Conservation (phyloP, 768 basidiomycete genomes). For the Suillus sp. region DNA sequence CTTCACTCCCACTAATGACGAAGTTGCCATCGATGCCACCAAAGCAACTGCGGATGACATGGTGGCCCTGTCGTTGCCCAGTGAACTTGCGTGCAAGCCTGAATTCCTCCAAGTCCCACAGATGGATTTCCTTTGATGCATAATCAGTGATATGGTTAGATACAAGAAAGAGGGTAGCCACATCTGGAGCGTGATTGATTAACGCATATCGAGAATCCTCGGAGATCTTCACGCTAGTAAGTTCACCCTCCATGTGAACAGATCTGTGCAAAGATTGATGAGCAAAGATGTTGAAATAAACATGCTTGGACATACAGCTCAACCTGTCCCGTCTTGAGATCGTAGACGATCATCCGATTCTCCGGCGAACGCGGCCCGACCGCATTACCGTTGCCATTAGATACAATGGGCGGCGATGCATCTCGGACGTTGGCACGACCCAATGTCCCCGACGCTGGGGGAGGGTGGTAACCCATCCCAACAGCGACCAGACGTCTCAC, state of each 20-base stretch:
- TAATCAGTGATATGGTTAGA: conserved; percentile 13
- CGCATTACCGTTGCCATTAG: conserved; percentile 35
- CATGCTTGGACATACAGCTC: conserved; percentile 56
- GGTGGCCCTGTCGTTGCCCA: conserved; percentile 81
- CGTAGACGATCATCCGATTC: conserved; percentile 76
- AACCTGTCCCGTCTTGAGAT: conserved; percentile 65
- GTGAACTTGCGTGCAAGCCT: conserved; percentile 77
- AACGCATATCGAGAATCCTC: conserved; percentile 85
- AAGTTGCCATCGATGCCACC: conserved; percentile 89
- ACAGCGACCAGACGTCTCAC: conserved; percentile 82
- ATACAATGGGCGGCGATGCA: conserved; percentile 32
- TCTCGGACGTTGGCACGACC: conserved; percentile 39
- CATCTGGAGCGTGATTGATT: conserved; percentile 86
- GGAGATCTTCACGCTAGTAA: conserved; percentile 87
- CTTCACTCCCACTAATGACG: conserved; percentile 94
- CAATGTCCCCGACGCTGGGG: conserved; percentile 17
- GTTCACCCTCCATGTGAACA: conserved; percentile 70
- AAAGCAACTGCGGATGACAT: conserved; percentile 92
- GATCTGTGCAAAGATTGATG: conserved; percentile 45
- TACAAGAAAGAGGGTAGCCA: conserved; percentile 40
- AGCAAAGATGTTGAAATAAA: conserved; percentile 15
- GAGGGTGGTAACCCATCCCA: conserved; percentile 57
- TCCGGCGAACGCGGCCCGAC: conserved; percentile 42
- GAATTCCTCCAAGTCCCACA: conserved; percentile 78
- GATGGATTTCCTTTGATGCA: conserved; percentile 73